Percentiles rank a stretch among this genome's conserved stretches.
Evolutionary conservation across 169 alveolate genomes (phyloP).

Genomic region (Plasmodium billcollinsi): DNA sequence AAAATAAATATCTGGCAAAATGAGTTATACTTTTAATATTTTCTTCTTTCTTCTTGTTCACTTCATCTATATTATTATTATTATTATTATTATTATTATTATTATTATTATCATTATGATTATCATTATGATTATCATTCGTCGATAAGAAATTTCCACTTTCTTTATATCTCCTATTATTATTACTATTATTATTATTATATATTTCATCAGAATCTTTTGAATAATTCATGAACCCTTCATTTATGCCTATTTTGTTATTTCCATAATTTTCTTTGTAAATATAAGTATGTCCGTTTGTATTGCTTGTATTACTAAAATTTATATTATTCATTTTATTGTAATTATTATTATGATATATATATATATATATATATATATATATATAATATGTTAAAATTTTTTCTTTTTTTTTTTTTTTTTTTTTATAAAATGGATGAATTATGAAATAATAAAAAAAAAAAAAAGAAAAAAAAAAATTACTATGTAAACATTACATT

Average conservation of each 20-base stretch:
- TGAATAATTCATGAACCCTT: background rate
- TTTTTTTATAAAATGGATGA: no score
- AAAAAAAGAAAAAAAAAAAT: no score
- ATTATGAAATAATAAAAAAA: no score
- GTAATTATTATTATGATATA: no score
- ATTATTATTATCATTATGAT: no score
- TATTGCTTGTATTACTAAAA: background rate
- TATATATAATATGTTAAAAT: no score
- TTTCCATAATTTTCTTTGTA: constrained; percentile 18
- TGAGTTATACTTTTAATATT: constrained; percentile 53
- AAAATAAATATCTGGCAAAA: constrained; percentile 64
- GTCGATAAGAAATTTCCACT: background rate
- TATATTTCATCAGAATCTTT: background rate
- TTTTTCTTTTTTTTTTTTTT: no score
- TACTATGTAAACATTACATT: no score
- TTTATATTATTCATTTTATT: background rate
- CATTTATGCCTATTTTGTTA: background rate
- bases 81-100: background rate
- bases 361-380: no score
- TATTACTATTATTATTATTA: background rate
- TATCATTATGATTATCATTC: no score
- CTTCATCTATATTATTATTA: background rate
- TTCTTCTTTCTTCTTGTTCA: constrained; percentile 26
- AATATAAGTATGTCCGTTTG: constrained; percentile 1
- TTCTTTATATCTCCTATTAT: background rate